A percentile compares a stretch with the other conserved stretches of the same genome.
Conservation (phyloP, 225 moss, liverwort and hornwort genomes). For the Climacium dendroides region DNA sequence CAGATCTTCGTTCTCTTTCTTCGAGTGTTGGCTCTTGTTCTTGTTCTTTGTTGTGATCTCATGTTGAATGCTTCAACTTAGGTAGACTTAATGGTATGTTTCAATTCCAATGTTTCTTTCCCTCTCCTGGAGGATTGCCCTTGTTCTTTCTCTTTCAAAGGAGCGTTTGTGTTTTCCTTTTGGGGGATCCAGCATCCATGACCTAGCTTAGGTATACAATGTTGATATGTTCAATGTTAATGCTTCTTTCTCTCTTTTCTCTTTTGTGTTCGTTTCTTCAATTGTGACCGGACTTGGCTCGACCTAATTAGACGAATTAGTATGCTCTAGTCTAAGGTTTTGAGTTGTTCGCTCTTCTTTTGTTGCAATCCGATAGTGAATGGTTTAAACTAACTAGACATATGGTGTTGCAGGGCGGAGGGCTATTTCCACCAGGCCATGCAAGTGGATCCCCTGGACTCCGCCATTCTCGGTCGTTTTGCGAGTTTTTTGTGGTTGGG, state of each 20-base stretch:
- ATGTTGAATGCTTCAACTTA: neutral
- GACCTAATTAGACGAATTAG: neutral
- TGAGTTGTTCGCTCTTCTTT: neutral
- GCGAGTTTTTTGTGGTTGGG: constrained; percentile 77
- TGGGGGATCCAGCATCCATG: neutral
- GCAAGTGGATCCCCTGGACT: constrained; percentile 43
- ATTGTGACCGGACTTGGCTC: neutral
- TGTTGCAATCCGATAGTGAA: neutral
- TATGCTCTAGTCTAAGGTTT: neutral
- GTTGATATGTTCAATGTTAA: neutral
- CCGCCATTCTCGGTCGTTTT: constrained; percentile 48
- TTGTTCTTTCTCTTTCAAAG: neutral
- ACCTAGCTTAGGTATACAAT: neutral
- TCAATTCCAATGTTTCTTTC: too few relatives aligned
- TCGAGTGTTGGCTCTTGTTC: neutral
- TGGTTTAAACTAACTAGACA: neutral
- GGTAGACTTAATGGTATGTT: neutral
- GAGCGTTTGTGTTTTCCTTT: neutral
- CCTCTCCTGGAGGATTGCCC: too few relatives aligned
- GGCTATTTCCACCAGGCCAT: constrained; percentile 56
- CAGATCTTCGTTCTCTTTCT: neutral
- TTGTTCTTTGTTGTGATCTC: neutral
- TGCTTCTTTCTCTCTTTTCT: neutral
- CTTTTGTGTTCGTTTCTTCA: neutral
- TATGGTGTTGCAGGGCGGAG: constrained; percentile 42